phyloP scores from a whole-genome alignment of 176 grass and related monocot species.

The Pharus latifolius region DNA sequence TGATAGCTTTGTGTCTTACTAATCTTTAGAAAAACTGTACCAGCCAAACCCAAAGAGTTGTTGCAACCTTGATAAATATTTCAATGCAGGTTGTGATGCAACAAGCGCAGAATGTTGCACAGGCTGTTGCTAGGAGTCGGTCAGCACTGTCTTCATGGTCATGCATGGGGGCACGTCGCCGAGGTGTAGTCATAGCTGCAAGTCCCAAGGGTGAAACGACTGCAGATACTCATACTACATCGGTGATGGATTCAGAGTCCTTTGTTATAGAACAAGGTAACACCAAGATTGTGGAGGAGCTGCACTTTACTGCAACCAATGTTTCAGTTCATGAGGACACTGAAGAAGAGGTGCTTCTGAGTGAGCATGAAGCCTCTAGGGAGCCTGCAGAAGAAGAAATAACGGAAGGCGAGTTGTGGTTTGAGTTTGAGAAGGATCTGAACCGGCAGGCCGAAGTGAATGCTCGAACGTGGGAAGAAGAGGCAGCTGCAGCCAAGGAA shows the following conservation, averaged over 20 bases:
- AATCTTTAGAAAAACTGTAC: neutral
- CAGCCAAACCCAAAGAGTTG: neutral
- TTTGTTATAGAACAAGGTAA: conserved; percentile 35
- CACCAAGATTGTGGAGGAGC: conserved; percentile 31
- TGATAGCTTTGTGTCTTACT: conserved; percentile 4
- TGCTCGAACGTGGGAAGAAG: conserved; percentile 39
- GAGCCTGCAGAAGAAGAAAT: conserved; percentile 52
- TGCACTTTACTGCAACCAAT: conserved; percentile 42
- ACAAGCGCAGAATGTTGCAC: conserved; percentile 84
- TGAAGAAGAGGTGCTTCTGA: conserved; percentile 66
- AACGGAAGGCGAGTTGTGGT: conserved; percentile 70
- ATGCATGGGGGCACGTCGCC: conserved; percentile 87
- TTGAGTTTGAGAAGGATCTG: conserved; percentile 75
- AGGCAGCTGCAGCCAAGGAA: conserved; percentile 51
- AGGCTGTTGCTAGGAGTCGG: conserved; percentile 81
- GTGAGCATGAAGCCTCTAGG: conserved; percentile 34
- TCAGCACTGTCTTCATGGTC: conserved; percentile 84
- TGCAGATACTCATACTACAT: conserved; percentile 28
- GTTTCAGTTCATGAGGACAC: conserved; percentile 51
- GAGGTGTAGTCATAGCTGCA: conserved; percentile 39
- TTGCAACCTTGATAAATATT: neutral
- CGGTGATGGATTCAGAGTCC: conserved; percentile 34
- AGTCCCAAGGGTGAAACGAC: conserved; percentile 43
- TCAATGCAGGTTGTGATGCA: conserved; percentile 71
- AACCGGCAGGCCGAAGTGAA: conserved; percentile 39